A percentile compares a stretch with the other conserved stretches of the same genome.
Conservation (phyloP, 1,284 basidiomycete species). For the Wolfiporia cocos region DNA sequence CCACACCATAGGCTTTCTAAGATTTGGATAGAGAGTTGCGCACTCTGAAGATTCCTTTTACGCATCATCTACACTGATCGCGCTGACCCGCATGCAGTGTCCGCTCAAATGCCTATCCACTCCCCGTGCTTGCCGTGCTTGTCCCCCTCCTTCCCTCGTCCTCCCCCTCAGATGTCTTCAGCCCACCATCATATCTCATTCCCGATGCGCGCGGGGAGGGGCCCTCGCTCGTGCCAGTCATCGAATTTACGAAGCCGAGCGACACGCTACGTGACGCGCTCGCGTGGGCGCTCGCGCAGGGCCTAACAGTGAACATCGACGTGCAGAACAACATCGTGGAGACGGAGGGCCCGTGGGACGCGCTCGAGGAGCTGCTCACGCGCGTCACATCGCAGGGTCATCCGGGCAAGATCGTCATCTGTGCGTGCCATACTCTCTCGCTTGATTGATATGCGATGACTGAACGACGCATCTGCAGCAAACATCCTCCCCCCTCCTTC, state of each 20-base stretch:
- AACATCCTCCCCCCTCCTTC: slow-evolving; percentile 85
- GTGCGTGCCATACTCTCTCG: no score
- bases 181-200: slow-evolving; percentile 35
- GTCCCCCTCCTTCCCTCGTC: slow-evolving; percentile 55
- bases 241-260: slow-evolving; percentile 45
- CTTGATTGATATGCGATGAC: no score
- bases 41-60: no score
- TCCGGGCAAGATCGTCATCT: slow-evolving; percentile 55
- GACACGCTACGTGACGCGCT: slow-evolving; percentile 46
- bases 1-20: no score
- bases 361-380: slow-evolving; percentile 67
- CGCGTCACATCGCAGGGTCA: slow-evolving; percentile 32
- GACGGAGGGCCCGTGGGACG: slow-evolving; percentile 57
- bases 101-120: slow-evolving; percentile 9
- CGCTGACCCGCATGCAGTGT: slow-evolving; percentile 10
- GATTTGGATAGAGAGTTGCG: no score
- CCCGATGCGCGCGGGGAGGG: slow-evolving; percentile 28
- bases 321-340: slow-evolving; percentile 45
- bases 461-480: slow-evolving; percentile 45
- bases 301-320: slow-evolving; percentile 63
- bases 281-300: slow-evolving; percentile 56
- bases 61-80: background rate
- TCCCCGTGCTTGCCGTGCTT: slow-evolving; percentile 13
- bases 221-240: slow-evolving; percentile 45
- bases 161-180: no score